Evolutionary conservation across 495 filamentous ascomycete genomes (phyloP).

Genomic region (Podospora anserina): DNA sequence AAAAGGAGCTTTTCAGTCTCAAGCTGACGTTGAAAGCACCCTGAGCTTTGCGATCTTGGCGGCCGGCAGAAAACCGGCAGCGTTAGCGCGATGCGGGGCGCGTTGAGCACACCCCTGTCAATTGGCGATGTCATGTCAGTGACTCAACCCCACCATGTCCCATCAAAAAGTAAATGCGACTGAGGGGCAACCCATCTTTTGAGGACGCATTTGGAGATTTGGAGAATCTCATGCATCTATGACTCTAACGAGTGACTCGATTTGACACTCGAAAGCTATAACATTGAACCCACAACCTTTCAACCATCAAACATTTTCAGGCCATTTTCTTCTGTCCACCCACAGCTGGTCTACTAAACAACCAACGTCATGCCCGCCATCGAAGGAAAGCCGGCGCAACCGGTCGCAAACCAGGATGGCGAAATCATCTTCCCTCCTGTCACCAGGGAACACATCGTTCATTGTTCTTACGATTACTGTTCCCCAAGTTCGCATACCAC

Average conservation of each 20-base stretch:
- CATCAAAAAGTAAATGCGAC: neutral
- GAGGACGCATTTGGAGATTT: neutral
- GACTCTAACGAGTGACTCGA: neutral
- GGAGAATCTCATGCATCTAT: neutral
- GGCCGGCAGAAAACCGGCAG: neutral
- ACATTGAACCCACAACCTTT: neutral
- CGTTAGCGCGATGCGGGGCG: neutral
- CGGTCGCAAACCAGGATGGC: constrained; percentile 9
- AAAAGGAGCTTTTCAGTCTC: neutral
- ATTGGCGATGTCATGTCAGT: constrained; percentile 11
- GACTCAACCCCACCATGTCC: constrained; percentile 21
- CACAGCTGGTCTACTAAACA: neutral
- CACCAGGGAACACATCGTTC: constrained; percentile 77
- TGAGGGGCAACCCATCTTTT: neutral
- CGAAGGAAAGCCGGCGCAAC: constrained; percentile 20
- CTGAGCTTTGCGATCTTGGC: neutral
- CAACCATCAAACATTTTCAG: no score
- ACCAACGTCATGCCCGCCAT: constrained; percentile 27
- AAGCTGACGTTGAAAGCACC: neutral
- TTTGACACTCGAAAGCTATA: neutral
- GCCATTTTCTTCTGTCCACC: no score
- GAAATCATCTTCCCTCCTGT: constrained; percentile 77
- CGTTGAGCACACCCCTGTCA: neutral
- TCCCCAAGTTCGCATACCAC: constrained; percentile 57
- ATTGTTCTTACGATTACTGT: constrained; percentile 93